Evolutionary conservation across 805 yeast genomes (phyloP).

Genomic region (Zygosaccharomyces bisporus): DNA sequence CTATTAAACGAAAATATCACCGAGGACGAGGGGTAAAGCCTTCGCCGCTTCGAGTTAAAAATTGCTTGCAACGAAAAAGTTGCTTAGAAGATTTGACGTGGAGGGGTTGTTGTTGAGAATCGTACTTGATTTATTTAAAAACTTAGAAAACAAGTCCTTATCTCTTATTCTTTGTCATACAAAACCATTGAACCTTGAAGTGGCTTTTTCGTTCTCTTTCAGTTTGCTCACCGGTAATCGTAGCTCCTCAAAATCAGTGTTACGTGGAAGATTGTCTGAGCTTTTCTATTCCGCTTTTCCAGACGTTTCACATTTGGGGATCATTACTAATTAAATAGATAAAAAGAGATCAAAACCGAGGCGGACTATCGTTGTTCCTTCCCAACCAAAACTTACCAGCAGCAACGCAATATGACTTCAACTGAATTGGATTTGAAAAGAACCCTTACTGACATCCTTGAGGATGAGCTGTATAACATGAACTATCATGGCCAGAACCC

Average conservation of each 20-base stretch:
- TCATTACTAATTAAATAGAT: slow-evolving; percentile 10
- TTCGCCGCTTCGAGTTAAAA: not conserved
- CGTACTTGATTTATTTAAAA: not conserved
- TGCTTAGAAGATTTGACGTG: not conserved
- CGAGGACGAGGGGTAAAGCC: not conserved
- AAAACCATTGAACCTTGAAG: not conserved
- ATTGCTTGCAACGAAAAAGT: not conserved
- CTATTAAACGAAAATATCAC: not conserved
- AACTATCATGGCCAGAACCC: slow-evolving; percentile 14
- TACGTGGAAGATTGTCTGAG: not conserved
- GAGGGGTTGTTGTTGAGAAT: not conserved
- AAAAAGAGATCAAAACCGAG: slow-evolving; percentile 4
- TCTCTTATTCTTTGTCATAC: not conserved
- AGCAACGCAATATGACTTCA: slow-evolving; percentile 13
- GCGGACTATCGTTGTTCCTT: not conserved
- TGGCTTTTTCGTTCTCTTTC: not conserved
- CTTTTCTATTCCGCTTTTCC: not conserved
- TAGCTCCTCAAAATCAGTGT: slow-evolving; percentile 2
- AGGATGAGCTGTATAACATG: slow-evolving; percentile 33
- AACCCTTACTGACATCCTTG: slow-evolving; percentile 35
- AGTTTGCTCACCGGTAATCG: not conserved
- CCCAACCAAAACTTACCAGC: not conserved
- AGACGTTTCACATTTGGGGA: slow-evolving; percentile 4
- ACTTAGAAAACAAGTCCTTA: not conserved
- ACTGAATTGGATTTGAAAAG: slow-evolving; percentile 23